These are phyloP conservation scores for Penicillium glabrum DNA, from an alignment of 2,329 filamentous ascomycete genomes.

Conservation along the genomic window DNA sequence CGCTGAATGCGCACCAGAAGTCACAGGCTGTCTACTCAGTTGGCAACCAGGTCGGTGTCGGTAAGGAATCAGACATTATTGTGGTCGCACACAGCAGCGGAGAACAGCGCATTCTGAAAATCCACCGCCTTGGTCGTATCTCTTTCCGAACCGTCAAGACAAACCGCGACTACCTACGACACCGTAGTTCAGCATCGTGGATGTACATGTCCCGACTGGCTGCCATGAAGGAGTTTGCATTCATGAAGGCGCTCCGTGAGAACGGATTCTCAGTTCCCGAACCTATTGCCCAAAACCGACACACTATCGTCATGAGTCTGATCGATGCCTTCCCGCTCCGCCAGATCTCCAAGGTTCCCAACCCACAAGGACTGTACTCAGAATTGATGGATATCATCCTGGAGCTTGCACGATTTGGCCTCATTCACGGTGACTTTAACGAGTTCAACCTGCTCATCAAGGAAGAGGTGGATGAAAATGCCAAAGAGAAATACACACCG, in stretches of 20 bases:
- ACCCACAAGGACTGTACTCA: conserved; percentile 84
- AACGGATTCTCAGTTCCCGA: conserved; percentile 89
- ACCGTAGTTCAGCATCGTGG: conserved; percentile 80
- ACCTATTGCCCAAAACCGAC: conserved; percentile 83
- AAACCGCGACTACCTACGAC: conserved; percentile 91
- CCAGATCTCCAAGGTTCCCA: conserved; percentile 79
- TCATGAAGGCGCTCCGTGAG: conserved; percentile 81
- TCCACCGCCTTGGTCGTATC: conserved; percentile 91
- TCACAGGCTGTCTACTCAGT: conserved; percentile 83
- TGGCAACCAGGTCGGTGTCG: conserved; percentile 90
- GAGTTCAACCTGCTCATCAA: conserved; percentile 98
- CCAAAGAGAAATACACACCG: conserved; percentile 39
- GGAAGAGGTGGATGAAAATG: conserved; percentile 55
- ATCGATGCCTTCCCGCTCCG: conserved; percentile 90
- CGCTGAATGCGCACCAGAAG: conserved; percentile 83
- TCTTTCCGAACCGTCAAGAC: conserved; percentile 95
- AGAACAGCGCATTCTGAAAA: conserved; percentile 82
- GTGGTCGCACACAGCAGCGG: conserved; percentile 81
- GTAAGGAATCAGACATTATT: conserved; percentile 97
- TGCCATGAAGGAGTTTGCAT: conserved; percentile 90
- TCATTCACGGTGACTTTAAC: conserved; percentile 98
- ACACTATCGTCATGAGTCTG: conserved; percentile 94
- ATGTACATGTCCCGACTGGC: conserved; percentile 96
- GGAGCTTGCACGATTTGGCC: conserved; percentile 75
- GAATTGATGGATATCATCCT: conserved; percentile 87